Evolutionary conservation across 1,284 basidiomycete species (phyloP).

Genomic region (Coniophora puteana): DNA sequence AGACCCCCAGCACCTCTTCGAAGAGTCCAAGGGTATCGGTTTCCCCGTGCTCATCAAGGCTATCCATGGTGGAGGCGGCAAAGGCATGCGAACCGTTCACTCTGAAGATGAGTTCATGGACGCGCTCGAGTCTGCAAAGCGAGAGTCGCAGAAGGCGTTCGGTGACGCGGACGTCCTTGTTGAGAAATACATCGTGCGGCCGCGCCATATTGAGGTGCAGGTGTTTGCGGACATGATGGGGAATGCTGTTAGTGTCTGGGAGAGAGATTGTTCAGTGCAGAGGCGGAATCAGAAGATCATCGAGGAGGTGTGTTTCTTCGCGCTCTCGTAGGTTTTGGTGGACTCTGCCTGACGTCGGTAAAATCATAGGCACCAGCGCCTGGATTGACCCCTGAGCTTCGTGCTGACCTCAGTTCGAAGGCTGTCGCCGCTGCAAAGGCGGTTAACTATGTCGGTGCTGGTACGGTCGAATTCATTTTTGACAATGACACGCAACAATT

Average conservation of each 20-base stretch:
- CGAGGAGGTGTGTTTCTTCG: constrained; percentile 58
- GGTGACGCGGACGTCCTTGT: constrained; percentile 84
- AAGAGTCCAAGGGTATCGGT: constrained; percentile 74
- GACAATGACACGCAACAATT: constrained; percentile 84
- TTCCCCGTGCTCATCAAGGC: constrained; percentile 96
- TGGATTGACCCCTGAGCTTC: constrained; percentile 70
- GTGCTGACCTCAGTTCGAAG: constrained; percentile 80
- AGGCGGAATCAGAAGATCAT: constrained; percentile 94
- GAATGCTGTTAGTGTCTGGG: constrained; percentile 84
- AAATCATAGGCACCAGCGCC: constrained; percentile 84
- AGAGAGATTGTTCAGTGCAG: constrained; percentile 94
- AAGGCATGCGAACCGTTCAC: constrained; percentile 92
- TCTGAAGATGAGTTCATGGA: constrained; percentile 66
- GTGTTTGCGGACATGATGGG: constrained; percentile 82
- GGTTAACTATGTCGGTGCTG: constrained; percentile 87
- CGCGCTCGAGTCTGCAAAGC: constrained; percentile 78
- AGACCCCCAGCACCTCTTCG: constrained; percentile 57
- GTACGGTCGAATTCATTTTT: constrained; percentile 93
- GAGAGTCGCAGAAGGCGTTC: constrained; percentile 85
- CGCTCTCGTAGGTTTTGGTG: not conserved
- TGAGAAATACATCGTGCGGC: constrained; percentile 83
- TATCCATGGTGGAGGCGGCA: constrained; percentile 94
- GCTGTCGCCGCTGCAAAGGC: constrained; percentile 90
- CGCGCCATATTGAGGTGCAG: constrained; percentile 88
- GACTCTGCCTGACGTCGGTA: not conserved